Percentiles rank a stretch among this genome's conserved stretches.
Evolutionary conservation across 2,329 filamentous ascomycete genomes (phyloP).

Genomic region (Penicillium sp.): DNA sequence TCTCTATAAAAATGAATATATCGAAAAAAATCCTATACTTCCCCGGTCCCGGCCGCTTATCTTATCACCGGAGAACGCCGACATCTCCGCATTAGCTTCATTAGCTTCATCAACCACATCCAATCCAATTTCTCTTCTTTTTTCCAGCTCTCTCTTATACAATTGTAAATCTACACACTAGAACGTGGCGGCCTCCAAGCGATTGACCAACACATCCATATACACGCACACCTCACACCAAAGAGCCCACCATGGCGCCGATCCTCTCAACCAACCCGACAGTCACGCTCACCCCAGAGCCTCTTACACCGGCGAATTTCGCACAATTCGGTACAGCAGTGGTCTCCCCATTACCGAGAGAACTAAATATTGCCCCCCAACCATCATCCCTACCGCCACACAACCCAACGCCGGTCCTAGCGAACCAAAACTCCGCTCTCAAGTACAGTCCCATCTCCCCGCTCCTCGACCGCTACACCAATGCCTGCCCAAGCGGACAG

Average conservation of each 20-base stretch:
- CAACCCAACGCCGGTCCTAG: slow-evolving; percentile 57
- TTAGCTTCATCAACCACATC: slow-evolving; percentile 2
- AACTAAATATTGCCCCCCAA: slow-evolving; percentile 46
- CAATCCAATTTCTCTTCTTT: not conserved
- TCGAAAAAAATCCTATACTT: not conserved
- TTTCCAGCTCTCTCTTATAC: not conserved
- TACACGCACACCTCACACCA: not conserved
- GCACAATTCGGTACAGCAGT: slow-evolving; percentile 80
- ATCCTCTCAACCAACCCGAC: slow-evolving; percentile 36
- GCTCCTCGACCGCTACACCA: slow-evolving; percentile 68
- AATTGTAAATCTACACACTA: not conserved
- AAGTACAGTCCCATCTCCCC: slow-evolving; percentile 82
- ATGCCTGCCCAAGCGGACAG: slow-evolving; percentile 45
- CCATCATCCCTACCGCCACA: slow-evolving; percentile 49
- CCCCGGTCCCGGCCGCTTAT: slow-evolving; percentile 16
- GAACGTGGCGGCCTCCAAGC: not conserved
- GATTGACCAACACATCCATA: not conserved
- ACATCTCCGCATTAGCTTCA: slow-evolving; percentile 8
- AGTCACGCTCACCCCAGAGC: slow-evolving; percentile 57
- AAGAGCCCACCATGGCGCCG: slow-evolving; percentile 30
- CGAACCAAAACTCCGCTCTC: slow-evolving; percentile 84
- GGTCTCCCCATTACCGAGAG: slow-evolving; percentile 64
- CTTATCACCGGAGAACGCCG: slow-evolving; percentile 17
- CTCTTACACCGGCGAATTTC: slow-evolving; percentile 70
- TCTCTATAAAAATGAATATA: not conserved